These are phyloP conservation scores for Candida pseudofarinosa DNA, from an alignment of 805 yeast genomes.

Conservation along the genomic window DNA sequence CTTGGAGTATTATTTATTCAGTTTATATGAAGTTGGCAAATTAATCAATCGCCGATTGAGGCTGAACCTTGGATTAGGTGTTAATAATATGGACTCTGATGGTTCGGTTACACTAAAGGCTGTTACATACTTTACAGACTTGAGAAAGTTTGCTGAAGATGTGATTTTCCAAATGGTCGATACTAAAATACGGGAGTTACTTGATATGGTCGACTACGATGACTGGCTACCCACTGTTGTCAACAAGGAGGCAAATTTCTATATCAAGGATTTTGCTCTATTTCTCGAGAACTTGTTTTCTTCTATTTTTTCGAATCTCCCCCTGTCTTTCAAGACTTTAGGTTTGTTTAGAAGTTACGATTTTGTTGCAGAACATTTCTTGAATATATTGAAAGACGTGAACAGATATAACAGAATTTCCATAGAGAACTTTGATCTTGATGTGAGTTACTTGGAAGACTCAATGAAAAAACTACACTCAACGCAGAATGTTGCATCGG, in stretches of 20 bases:
- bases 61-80: conserved; percentile 34
- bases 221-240: conserved; percentile 64
- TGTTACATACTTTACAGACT: conserved; percentile 49
- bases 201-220: conserved; percentile 76
- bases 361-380: conserved; percentile 68
- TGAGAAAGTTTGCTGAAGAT: conserved; percentile 71
- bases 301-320: conserved; percentile 78
- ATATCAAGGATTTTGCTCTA: conserved; percentile 78
- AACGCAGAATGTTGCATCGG: conserved; percentile 14
- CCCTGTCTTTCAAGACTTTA: conserved; percentile 69
- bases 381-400: conserved; percentile 54
- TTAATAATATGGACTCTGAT: conserved; percentile 37
- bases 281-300: conserved; percentile 82
- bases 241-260: conserved; percentile 63
- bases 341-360: conserved; percentile 87
- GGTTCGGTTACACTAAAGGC: conserved; percentile 44
- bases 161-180: conserved; percentile 82
- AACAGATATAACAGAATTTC: conserved; percentile 58
- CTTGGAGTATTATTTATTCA: conserved; percentile 77
- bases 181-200: conserved; percentile 68
- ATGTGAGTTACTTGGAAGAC: conserved; percentile 70
- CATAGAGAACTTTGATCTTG: conserved; percentile 69
- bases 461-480: conserved; percentile 39
- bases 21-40: conserved; percentile 65
- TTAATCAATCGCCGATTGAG: conserved; percentile 35